Evolutionary conservation across 2,329 filamentous ascomycete species (phyloP), one percentile per base, ranked within the genome.

Genomic region (Fusarium oligoseptatum): DNA sequence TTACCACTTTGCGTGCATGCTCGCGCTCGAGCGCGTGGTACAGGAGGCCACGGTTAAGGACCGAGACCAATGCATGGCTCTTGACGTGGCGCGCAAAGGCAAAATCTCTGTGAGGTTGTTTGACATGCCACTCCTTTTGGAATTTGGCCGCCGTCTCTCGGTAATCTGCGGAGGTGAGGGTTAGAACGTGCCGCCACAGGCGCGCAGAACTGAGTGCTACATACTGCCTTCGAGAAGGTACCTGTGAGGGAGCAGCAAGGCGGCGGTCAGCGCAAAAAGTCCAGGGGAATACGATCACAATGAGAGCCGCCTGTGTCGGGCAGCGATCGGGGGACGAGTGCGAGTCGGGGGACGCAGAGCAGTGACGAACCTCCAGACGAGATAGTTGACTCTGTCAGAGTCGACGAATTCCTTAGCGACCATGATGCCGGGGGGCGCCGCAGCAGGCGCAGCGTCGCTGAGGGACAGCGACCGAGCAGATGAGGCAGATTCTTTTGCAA

Each of bases 381-480:
- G 87, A 87, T 90, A 92, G 86, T 92, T 92, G 87, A 92, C 86
- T 86, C 89, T 87, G 83, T 92, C 88, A 76, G 89, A 91, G 87
- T 91, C 88, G 79, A 92, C 86, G 80, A 87, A 87, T 85, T 91
- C 89, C 85, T 90, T 91, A 80, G 78, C 77, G 76, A 83, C 82
- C 88, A 90, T 91, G 79, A 78, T 80, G 73, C 74, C 72, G 24
- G 74, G 76, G 74, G 72, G 79, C 79, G 79, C 79, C 81, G 77
- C 75, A 77, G 74, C 75, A 79, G 80, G 80, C 80, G 81, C 80
- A 76, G 74, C 67, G 78, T 77, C 72, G 79, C 76, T 73, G 72
- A 73, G 71, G 64, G 71, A 74, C 69, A 67, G 70, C 67, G 64
- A 64, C 63, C 65, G 63, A 48, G 58, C 41, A 64, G 72, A 57